Evolutionary conservation across 805 yeast genomes (phyloP).

Genomic region (Saturnispora bothae): DNA sequence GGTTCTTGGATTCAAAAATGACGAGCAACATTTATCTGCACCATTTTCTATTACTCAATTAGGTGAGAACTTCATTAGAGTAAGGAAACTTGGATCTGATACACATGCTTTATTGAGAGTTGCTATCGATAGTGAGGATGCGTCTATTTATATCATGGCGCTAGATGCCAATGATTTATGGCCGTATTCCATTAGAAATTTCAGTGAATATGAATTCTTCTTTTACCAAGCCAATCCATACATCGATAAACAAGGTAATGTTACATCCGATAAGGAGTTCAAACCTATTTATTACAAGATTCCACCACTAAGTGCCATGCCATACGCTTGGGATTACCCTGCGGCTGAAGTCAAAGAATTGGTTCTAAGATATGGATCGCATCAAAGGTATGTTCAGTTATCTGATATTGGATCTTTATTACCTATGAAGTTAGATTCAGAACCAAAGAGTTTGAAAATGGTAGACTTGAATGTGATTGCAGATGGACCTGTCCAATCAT

Average conservation of each 20-base stretch:
- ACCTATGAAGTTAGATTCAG: conserved; percentile 55
- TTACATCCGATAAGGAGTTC: conserved; percentile 44
- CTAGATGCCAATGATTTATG: conserved; percentile 66
- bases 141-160: conserved; percentile 69
- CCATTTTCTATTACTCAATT: conserved; percentile 78
- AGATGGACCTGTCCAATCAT: conserved; percentile 89
- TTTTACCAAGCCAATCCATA: conserved; percentile 80
- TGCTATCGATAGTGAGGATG: conserved; percentile 67
- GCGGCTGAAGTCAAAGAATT: conserved; percentile 79
- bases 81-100: conserved; percentile 42
- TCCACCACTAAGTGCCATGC: conserved; percentile 91
- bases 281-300: conserved; percentile 72
- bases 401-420: conserved; percentile 88
- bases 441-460: conserved; percentile 26
- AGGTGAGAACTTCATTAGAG: conserved; percentile 70
- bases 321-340: conserved; percentile 96
- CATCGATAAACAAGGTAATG: conserved; percentile 54
- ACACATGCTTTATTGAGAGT: conserved; percentile 65
- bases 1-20: conserved; percentile 45
- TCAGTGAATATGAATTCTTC: conserved; percentile 75
- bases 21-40: conserved; percentile 67
- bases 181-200: conserved; percentile 91
- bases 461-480: conserved; percentile 90
- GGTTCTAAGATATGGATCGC: conserved; percentile 57
- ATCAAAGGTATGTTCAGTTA: conserved; percentile 69